Evolutionary conservation across 2,329 filamentous ascomycete genomes (phyloP), one percentile per base, ranked within the genome.

Genomic region (Pseudopithomyces maydicus): DNA sequence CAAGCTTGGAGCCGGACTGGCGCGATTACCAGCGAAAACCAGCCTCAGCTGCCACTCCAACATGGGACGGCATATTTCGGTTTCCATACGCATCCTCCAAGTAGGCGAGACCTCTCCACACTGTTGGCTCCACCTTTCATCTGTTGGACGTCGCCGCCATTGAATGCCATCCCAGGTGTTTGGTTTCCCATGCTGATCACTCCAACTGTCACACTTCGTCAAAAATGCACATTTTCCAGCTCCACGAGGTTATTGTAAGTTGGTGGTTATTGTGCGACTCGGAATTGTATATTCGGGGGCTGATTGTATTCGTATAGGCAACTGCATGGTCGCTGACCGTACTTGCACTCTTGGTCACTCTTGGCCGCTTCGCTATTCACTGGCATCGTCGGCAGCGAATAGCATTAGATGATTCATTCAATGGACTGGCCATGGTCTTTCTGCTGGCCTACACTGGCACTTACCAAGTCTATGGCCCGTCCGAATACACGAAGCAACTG

Each of bases 331-430:
- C 41, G 20, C 36, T 62, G 38, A 59, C 59, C 39, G 41, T 26
- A n/a, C 20, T 57, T 8, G 39, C 46, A 26, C 8, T 52, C 17
- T 19, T 62, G 11, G 26, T 54, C 5, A 60, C 57, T 14, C 32
- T 58, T 19, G 57, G 59, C 26, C 57, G 59, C n/a, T 60, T 57
- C 26, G 41, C 33, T 11, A 55, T 62, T 8, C 59, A 56, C 19
- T 62, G 57, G 57, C 54, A 45, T 20, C 54, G 53, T 32, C 44
- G 35, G 10, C 41, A 53, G 7, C 46, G 45, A 7, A 33, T 62
- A 17, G 20, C 32, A 26, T 62, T 48, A 43, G 57, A 59, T 45
- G 59, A 62, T 36, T 44, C 43, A 15, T 52, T 62, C 42, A 62
- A 62, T 44, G 57, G 51, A 7, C 6, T 57, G 5, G 57, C 57